phyloP scores from a whole-genome alignment of 1,284 basidiomycete species.

The Pascua sp. region DNA sequence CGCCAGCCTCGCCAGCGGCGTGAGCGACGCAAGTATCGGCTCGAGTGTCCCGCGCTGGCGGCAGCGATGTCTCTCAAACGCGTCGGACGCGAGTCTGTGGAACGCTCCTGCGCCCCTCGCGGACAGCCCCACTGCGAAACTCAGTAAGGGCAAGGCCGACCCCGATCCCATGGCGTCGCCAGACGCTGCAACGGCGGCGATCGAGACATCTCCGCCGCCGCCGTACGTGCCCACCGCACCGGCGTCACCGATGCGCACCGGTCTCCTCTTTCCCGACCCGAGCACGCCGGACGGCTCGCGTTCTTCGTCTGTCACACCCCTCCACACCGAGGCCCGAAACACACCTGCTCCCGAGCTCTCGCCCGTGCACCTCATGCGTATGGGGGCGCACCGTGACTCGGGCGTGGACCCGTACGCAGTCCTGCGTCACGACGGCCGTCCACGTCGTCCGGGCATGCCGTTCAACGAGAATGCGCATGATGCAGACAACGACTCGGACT shows the following conservation, averaged over 20 bases:
- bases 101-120: background rate
- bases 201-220: slow-evolving; percentile 6
- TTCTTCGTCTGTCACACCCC: slow-evolving; percentile 2
- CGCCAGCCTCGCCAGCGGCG: slow-evolving; percentile 2
- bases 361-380: slow-evolving; percentile 17
- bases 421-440: slow-evolving; percentile 13
- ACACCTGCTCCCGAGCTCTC: no score
- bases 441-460: background rate
- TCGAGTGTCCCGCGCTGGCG: slow-evolving; percentile 9
- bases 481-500: slow-evolving; percentile 2
- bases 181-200: background rate
- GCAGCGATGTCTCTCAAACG: slow-evolving; percentile 1
- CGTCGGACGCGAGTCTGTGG: background rate
- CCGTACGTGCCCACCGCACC: background rate
- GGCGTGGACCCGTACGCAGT: slow-evolving; percentile 27
- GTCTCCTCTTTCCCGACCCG: slow-evolving; percentile 5
- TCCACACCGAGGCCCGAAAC: slow-evolving; percentile 4
- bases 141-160: slow-evolving; percentile 1
- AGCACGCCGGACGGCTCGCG: background rate
- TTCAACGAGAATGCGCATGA: background rate
- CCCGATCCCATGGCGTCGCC: background rate
- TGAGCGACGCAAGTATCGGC: background rate
- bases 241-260: background rate
- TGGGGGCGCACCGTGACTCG: slow-evolving; percentile 12
- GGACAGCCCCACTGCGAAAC: slow-evolving; percentile 1